These are phyloP conservation scores for Omphalotus olearius DNA, from an alignment of 1,284 basidiomycete genomes.

Conservation along the genomic window DNA sequence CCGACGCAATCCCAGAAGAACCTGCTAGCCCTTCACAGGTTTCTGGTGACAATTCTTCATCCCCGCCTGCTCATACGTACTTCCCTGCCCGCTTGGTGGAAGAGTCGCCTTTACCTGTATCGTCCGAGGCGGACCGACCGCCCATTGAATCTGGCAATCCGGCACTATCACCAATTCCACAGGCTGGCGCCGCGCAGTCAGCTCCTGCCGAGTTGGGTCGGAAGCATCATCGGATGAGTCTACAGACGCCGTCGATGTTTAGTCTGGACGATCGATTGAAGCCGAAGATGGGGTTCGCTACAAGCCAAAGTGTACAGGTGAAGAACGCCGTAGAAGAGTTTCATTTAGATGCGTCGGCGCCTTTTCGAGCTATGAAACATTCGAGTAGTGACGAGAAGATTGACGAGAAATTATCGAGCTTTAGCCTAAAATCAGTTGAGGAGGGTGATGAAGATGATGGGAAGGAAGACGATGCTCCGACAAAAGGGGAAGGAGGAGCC, in stretches of 20 bases:
- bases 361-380: slow-evolving; percentile 35
- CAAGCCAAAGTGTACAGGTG: too few species aligned
- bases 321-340: slow-evolving; percentile 23
- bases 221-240: slow-evolving; percentile 30
- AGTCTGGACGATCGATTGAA: slow-evolving; percentile 27
- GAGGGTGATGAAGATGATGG: slow-evolving; percentile 11
- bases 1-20: slow-evolving; percentile 20
- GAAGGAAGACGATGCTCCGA: background rate
- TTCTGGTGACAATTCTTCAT: background rate
- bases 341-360: slow-evolving; percentile 39
- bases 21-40: slow-evolving; percentile 8
- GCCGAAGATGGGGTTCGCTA: background rate
- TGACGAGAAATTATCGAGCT: slow-evolving; percentile 7
- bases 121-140: background rate
- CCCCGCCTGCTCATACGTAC: slow-evolving; percentile 18
- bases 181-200: slow-evolving; percentile 25
- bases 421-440: slow-evolving; percentile 11
- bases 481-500: slow-evolving; percentile 11
- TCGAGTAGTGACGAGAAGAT: slow-evolving; percentile 1
- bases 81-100: slow-evolving; percentile 26
- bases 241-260: slow-evolving; percentile 21
- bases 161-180: background rate
- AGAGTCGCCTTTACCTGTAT: slow-evolving; percentile 10
- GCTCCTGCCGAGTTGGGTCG: slow-evolving; percentile 51
- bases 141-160: background rate